Conservation (phyloP, 2,329 filamentous ascomycete species). For the Ascochyta fabae region DNA sequence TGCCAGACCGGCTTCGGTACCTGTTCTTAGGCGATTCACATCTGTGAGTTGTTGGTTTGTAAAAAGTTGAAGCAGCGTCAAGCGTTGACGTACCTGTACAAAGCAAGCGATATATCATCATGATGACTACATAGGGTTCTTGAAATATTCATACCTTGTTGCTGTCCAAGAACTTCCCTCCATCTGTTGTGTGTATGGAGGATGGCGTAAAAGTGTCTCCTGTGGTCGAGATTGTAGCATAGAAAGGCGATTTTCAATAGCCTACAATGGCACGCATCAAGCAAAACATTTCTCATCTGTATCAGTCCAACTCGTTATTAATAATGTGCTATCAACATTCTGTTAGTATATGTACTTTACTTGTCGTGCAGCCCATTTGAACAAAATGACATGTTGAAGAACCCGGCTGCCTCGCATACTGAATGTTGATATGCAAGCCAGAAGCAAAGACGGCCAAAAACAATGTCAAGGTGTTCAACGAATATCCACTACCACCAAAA, state of each 20-base stretch:
- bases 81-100: constrained; percentile 15
- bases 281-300: neutral
- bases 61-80: constrained; percentile 16
- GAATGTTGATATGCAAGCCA: no score
- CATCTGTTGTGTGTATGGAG: neutral
- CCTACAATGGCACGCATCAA: neutral
- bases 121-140: constrained; percentile 8
- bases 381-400: no score
- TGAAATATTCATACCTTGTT: neutral
- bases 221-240: neutral
- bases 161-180: neutral
- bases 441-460: no score
- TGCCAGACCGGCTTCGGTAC: constrained; percentile 43
- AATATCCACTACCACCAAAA: no score
- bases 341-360: no score
- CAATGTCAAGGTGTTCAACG: no score
- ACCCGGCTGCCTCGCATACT: no score
- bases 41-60: neutral
- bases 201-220: no score
- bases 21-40: constrained; percentile 24
- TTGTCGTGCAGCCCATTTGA: no score
- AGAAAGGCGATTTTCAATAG: neutral
- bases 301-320: no score
- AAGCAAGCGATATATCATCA: constrained; percentile 11
- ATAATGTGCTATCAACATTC: no score